phyloP scores from a whole-genome alignment of 768 basidiomycete genomes.

The Russula olivacea region DNA sequence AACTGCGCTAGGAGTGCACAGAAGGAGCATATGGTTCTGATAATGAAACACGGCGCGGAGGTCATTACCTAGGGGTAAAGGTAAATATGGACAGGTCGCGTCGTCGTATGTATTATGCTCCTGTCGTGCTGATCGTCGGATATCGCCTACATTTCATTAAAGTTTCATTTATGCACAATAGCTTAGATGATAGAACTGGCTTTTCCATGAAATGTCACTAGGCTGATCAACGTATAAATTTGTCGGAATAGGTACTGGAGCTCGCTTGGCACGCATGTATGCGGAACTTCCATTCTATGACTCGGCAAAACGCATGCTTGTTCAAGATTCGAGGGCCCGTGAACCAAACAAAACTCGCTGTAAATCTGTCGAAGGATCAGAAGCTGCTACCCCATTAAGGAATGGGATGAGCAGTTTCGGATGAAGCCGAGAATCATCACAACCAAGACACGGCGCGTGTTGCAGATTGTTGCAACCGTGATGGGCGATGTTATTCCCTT shows the following conservation, averaged over 20 bases:
- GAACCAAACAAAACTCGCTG: background rate
- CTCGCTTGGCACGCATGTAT: background rate
- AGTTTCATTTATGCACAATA: background rate
- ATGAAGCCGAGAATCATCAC: background rate
- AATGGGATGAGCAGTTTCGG: background rate
- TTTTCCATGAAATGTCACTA: background rate
- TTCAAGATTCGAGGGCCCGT: background rate
- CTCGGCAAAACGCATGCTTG: background rate
- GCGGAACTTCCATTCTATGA: background rate
- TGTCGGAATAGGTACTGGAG: background rate
- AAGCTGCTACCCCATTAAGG: background rate
- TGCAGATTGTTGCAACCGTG: background rate
- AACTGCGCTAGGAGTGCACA: slow-evolving; percentile 79
- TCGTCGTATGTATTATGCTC: background rate
- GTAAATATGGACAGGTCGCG: background rate
- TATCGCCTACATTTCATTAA: background rate
- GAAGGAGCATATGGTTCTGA: slow-evolving; percentile 83
- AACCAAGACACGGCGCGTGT: background rate
- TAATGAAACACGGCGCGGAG: slow-evolving; percentile 73
- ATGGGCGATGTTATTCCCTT: slow-evolving; percentile 15
- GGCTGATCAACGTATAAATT: background rate
- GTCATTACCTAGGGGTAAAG: slow-evolving; percentile 50
- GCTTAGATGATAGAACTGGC: background rate
- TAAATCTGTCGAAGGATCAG: background rate
- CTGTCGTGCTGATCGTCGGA: background rate